These are phyloP conservation scores for Chenopodium album DNA, from an alignment of 148 eudicot genomes.

Conservation along the genomic window DNA sequence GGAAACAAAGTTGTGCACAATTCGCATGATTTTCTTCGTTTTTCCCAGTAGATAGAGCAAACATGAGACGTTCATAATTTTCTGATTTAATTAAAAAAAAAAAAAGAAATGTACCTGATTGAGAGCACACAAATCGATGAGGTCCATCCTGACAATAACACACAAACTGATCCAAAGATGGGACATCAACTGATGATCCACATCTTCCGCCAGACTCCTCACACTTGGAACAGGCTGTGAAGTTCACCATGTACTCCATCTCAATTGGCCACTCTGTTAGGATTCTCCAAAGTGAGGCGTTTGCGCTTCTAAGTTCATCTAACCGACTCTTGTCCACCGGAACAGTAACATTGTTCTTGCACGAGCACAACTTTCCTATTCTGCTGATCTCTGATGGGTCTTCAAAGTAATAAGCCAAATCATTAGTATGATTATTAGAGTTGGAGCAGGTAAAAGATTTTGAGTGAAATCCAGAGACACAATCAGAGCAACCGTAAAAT, in stretches of 20 bases:
- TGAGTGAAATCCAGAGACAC: background rate
- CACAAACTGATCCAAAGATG: background rate
- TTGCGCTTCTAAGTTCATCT: background rate
- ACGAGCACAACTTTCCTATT: slow-evolving; percentile 1
- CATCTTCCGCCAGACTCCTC: slow-evolving; percentile 22
- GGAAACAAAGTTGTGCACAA: too few species aligned
- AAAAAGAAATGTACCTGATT: background rate
- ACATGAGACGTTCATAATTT: too few species aligned
- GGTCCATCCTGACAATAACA: slow-evolving; percentile 19
- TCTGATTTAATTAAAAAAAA: background rate
- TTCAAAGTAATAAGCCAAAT: background rate
- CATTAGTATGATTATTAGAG: background rate
- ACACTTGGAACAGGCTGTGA: slow-evolving; percentile 1
- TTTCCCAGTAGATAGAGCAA: too few species aligned
- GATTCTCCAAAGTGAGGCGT: background rate
- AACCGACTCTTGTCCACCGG: slow-evolving; percentile 10
- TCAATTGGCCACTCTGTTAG: background rate
- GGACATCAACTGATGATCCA: slow-evolving; percentile 7
- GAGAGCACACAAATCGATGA: background rate
- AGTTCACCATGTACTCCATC: slow-evolving; percentile 10
- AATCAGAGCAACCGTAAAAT: slow-evolving; percentile 8
- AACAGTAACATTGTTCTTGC: background rate
- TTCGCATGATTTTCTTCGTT: too few species aligned
- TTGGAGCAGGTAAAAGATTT: background rate
- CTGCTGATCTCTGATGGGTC: background rate